Evolutionary conservation across 768 basidiomycete species (phyloP), one percentile per base, ranked within the genome.

Genomic region (Russula ochroleuca): DNA sequence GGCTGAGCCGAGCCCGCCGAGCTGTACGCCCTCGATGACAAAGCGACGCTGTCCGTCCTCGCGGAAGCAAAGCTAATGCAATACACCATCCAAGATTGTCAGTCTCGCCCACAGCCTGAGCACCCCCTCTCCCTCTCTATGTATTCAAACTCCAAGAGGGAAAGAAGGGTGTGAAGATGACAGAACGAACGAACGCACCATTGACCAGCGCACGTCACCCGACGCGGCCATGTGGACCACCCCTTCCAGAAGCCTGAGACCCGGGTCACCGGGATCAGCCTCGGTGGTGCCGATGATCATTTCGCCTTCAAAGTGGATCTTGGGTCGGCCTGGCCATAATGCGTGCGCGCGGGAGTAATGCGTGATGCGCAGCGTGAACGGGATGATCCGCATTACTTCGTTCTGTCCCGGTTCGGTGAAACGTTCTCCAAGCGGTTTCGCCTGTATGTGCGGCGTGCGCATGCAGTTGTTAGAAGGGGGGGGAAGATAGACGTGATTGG

Each of bases 1-100:
- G 0, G 78, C 78, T n/a, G 81, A 81, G 7, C 82, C 82, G 17
- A 81, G 72, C 2, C 78, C 79, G 14, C 85, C 85, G 13, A 85
- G 70, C 63, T 86, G 84, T 0, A 85, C 73, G n/a, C 78, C 81
- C 64, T 86, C 84, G 14, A 77, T 79, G 1, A 74, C 72, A 84
- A 84, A 85, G 64, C 83, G 78, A 0, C 78, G 74, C 5, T 63
- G 63, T 21, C 70, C 69, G 19, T 77, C 72, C 13, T 74, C 74
- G 23, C 69, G 63, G 8, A 59, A 59, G 0, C 70, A 67, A 17
- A 55, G 55, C 73, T 74, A n/a, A 15, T 23, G 14, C 47, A n/a
- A 15, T 23, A 25, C 47, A 25, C 11, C 21, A 23, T 1, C 43
- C 8, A 28, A 28, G 28, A 28, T 28, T 28, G 5, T 28, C 28